Percentiles rank a stretch among this genome's conserved stretches.
These are phyloP conservation scores for Guyanaporus albipodus DNA, from an alignment of 768 basidiomycete species.

Conservation along the genomic window DNA sequence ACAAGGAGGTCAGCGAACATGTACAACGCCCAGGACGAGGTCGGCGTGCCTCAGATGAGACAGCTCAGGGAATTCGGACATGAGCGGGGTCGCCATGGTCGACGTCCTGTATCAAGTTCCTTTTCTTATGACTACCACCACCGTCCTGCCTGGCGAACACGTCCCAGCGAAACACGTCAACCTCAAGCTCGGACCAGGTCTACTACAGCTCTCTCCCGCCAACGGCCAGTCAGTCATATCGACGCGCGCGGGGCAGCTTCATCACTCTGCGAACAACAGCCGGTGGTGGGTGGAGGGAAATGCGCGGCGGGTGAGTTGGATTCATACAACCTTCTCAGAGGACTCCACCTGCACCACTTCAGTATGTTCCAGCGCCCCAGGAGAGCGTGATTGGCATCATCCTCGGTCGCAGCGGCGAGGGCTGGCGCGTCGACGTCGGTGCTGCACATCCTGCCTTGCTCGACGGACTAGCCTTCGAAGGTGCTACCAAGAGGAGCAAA, in stretches of 20 bases:
- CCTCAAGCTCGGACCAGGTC: slow-evolving; percentile 84
- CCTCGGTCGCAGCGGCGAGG: slow-evolving; percentile 77
- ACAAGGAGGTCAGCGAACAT: slow-evolving; percentile 8
- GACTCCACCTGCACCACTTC: slow-evolving; percentile 3
- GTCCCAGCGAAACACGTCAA: slow-evolving; percentile 73
- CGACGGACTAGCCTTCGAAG: slow-evolving; percentile 92
- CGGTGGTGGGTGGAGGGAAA: slow-evolving; percentile 90
- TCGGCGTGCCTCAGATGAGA: slow-evolving; percentile 61
- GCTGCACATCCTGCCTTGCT: slow-evolving; percentile 79
- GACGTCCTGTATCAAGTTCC: slow-evolving; percentile 1
- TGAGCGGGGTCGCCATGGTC: slow-evolving; percentile 39
- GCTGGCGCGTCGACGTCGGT: slow-evolving; percentile 92
- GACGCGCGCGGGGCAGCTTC: slow-evolving; percentile 66
- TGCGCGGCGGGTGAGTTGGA: slow-evolving; percentile 65
- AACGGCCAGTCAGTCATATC: slow-evolving; percentile 37
- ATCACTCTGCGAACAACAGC: slow-evolving; percentile 66
- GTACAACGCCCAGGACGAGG: not conserved
- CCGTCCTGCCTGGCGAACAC: slow-evolving; percentile 78
- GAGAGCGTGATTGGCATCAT: slow-evolving; percentile 88
- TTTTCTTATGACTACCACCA: slow-evolving; percentile 42
- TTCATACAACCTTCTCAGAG: not conserved
- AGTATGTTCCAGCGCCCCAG: slow-evolving; percentile 91
- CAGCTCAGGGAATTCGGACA: slow-evolving; percentile 69
- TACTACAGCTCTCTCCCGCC: slow-evolving; percentile 44
- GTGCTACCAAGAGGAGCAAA: slow-evolving; percentile 90